A percentile compares a stretch with the other conserved stretches of the same genome.
These are phyloP conservation scores for Hypoxylon subgilvum DNA, from an alignment of 495 filamentous ascomycete genomes.

Conservation along the genomic window DNA sequence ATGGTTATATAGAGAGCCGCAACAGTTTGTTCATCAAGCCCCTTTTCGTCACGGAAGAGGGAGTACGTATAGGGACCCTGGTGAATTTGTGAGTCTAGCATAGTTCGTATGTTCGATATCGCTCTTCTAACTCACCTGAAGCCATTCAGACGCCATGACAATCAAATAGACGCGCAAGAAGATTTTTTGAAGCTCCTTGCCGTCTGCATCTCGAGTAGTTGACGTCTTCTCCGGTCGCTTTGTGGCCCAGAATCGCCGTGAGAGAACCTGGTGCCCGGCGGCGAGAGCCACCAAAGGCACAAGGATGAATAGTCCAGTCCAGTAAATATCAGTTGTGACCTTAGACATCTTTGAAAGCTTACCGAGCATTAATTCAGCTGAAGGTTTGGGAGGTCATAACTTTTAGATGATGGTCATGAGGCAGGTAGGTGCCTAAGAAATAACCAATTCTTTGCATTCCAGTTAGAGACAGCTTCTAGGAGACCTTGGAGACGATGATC, in stretches of 20 bases:
- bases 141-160: constrained; percentile 54
- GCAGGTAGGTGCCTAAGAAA: too few relatives aligned
- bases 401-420: too few relatives aligned
- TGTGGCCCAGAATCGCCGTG: constrained; percentile 6
- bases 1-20: constrained; percentile 53
- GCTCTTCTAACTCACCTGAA: constrained; percentile 44
- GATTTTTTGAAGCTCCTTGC: constrained; percentile 42
- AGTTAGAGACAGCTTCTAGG: too few relatives aligned
- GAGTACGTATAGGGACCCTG: constrained; percentile 58
- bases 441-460: too few relatives aligned
- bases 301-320: constrained; percentile 29
- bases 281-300: constrained; percentile 27
- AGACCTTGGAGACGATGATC: too few relatives aligned
- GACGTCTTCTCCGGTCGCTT: constrained; percentile 10
- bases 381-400: neutral
- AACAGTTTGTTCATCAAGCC: constrained; percentile 49
- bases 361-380: neutral
- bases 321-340: constrained; percentile 34
- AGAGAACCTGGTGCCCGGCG: constrained; percentile 13
- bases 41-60: constrained; percentile 54
- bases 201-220: constrained; percentile 30
- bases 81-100: neutral
- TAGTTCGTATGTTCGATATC: neutral
- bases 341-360: neutral
- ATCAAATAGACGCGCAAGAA: constrained; percentile 54